A percentile compares a stretch with the other conserved stretches of the same genome.
Evolutionary conservation across 1,139 yeast genomes (phyloP).

Genomic region (Groenewaldozyma sp.): DNA sequence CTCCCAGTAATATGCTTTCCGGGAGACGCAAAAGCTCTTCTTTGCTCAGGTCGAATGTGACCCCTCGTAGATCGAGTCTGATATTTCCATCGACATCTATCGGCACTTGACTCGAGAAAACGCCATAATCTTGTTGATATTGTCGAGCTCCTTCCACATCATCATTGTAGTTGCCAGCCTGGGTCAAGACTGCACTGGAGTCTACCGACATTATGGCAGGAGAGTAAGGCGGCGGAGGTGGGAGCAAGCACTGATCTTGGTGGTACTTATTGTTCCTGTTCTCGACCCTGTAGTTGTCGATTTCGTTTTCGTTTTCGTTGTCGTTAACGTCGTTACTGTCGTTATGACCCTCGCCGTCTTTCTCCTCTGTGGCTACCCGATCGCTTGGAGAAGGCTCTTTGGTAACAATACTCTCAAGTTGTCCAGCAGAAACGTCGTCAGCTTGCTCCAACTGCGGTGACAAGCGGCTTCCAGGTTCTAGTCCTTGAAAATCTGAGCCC

Average conservation of each 20-base stretch:
- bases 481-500: too few relatives aligned
- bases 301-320: background rate
- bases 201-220: conserved; percentile 25
- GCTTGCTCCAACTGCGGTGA: too few relatives aligned
- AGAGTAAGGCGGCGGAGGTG: conserved; percentile 24
- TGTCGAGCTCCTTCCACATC: conserved; percentile 10
- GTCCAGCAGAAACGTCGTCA: too few relatives aligned
- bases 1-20: conserved; percentile 74
- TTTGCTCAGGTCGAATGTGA: conserved; percentile 59
- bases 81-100: conserved; percentile 28
- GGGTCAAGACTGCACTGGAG: conserved; percentile 26
- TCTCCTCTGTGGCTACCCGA: too few relatives aligned
- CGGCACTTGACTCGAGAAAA: background rate
- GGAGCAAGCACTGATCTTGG: conserved; percentile 13
- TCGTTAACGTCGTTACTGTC: conserved; percentile 1
- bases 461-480: too few relatives aligned
- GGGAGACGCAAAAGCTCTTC: conserved; percentile 89
- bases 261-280: too few relatives aligned
- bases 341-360: too few relatives aligned
- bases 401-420: too few relatives aligned
- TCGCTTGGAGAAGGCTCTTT: too few relatives aligned
- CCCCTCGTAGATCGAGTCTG: conserved; percentile 57
- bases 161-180: conserved; percentile 19
- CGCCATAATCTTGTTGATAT: background rate
- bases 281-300: conserved; percentile 3